Conservation (phyloP, 208 protist species). For the Leishmania guyanensis region DNA sequence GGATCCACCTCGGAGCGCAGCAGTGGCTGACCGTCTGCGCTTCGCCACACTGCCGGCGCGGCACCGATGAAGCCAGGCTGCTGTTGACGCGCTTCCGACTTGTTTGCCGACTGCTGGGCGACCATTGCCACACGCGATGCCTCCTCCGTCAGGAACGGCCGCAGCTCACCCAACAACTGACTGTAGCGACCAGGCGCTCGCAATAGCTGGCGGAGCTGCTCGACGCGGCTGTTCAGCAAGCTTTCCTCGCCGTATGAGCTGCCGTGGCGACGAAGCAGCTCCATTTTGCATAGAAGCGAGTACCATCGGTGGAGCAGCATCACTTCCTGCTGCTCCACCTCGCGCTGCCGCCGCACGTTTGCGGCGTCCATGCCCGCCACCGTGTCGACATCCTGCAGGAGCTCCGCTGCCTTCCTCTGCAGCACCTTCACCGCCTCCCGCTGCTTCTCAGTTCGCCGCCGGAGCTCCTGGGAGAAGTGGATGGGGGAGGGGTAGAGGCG, state of each 20-base stretch:
- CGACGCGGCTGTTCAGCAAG: conserved; percentile 38
- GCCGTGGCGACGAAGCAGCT: conserved; percentile 56
- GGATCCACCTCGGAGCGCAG: conserved; percentile 49
- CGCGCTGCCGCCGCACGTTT: conserved; percentile 35
- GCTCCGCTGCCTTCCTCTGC: conserved; percentile 37
- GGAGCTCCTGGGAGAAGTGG: conserved; percentile 77
- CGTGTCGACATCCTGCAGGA: conserved; percentile 39
- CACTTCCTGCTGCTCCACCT: conserved; percentile 54
- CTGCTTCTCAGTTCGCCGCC: conserved; percentile 61
- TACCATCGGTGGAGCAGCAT: conserved; percentile 72
- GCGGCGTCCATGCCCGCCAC: conserved; percentile 49
- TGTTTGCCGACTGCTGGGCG: conserved; percentile 11
- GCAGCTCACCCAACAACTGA: conserved; percentile 44
- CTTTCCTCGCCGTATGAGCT: conserved; percentile 42
- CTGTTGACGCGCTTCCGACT: conserved; percentile 8
- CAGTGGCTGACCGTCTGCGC: conserved; percentile 18
- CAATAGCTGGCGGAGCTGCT: conserved; percentile 49
- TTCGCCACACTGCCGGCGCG: conserved; percentile 2
- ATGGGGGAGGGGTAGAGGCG: conserved; percentile 60
- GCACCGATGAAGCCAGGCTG: background rate
- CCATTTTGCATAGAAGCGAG: conserved; percentile 48
- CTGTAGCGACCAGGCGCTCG: conserved; percentile 48
- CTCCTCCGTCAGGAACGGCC: conserved; percentile 56
- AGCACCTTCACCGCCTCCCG: conserved; percentile 40
- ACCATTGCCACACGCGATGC: conserved; percentile 39